Evolutionary conservation across 768 basidiomycete species (phyloP).

Genomic region (Boletus rubropictus): DNA sequence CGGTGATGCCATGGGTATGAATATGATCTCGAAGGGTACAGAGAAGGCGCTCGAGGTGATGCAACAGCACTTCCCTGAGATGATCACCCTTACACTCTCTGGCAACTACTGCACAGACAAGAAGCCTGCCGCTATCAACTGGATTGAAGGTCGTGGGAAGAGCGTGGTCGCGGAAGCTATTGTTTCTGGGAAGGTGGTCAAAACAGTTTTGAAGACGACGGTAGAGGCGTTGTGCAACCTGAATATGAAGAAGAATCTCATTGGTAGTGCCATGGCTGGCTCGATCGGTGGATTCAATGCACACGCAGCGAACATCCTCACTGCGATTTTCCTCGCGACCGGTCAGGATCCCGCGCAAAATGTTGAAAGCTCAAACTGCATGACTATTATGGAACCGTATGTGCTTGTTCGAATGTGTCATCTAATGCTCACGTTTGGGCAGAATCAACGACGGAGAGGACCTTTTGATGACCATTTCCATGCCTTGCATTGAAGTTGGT

Average conservation of each 20-base stretch:
- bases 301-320: slow-evolving; percentile 95
- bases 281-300: slow-evolving; percentile 98
- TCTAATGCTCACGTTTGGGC: slow-evolving; percentile 2
- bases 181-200: slow-evolving; percentile 82
- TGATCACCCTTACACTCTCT: slow-evolving; percentile 84
- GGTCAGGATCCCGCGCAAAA: slow-evolving; percentile 99
- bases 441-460: slow-evolving; percentile 88
- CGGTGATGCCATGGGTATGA: slow-evolving; percentile 99
- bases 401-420: slow-evolving; percentile 24
- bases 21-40: slow-evolving; percentile 99
- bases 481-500: slow-evolving; percentile 99
- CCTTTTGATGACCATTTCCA: slow-evolving; percentile 86
- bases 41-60: slow-evolving; percentile 87
- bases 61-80: slow-evolving; percentile 78
- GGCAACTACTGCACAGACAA: slow-evolving; percentile 99
- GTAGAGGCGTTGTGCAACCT: slow-evolving; percentile 84
- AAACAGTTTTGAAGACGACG: slow-evolving; percentile 90
- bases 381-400: slow-evolving; percentile 98
- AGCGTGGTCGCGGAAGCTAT: slow-evolving; percentile 95
- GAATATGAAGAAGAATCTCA: slow-evolving; percentile 94
- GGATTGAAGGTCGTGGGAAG: slow-evolving; percentile 99
- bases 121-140: slow-evolving; percentile 99
- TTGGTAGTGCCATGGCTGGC: slow-evolving; percentile 98
- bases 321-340: slow-evolving; percentile 91
- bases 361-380: slow-evolving; percentile 97